Evolutionary conservation across 73 alveolate species (phyloP).

Genomic region (Stentor roeselii): DNA sequence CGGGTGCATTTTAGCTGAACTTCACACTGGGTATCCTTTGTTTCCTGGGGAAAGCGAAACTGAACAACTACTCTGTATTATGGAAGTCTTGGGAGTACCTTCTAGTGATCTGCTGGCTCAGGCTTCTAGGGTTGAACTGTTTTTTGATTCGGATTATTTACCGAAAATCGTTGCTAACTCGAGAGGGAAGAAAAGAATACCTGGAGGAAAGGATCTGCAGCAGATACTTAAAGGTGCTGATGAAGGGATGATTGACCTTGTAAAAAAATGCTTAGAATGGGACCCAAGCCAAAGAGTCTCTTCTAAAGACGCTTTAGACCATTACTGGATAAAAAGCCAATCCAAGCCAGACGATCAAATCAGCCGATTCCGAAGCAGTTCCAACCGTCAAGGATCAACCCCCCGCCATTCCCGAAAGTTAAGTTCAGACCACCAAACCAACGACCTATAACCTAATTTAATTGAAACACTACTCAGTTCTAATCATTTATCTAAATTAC

Average conservation of each 20-base stretch:
- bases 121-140: conserved; percentile 41
- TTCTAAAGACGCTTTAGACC: conserved; percentile 87
- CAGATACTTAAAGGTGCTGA: conserved; percentile 66
- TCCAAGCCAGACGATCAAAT: neutral
- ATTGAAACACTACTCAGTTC: no score
- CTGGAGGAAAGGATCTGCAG: conserved; percentile 60
- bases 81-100: conserved; percentile 86
- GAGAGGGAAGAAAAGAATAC: conserved; percentile 68
- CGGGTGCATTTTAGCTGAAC: conserved; percentile 93
- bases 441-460: no score
- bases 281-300: conserved; percentile 83
- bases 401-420: neutral
- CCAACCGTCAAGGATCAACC: neutral
- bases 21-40: conserved; percentile 86
- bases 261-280: conserved; percentile 83
- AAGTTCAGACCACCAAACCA: no score
- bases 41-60: conserved; percentile 91
- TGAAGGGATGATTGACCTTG: conserved; percentile 63
- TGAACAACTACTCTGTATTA: conserved; percentile 72
- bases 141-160: conserved; percentile 57
- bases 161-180: conserved; percentile 71
- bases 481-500: no score
- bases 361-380: neutral
- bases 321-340: conserved; percentile 57
- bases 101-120: conserved; percentile 27